Base-by-base conservation (phyloP, 2,329 filamentous ascomycete species). In the Ophidiomyces ophidiicola region DNA sequence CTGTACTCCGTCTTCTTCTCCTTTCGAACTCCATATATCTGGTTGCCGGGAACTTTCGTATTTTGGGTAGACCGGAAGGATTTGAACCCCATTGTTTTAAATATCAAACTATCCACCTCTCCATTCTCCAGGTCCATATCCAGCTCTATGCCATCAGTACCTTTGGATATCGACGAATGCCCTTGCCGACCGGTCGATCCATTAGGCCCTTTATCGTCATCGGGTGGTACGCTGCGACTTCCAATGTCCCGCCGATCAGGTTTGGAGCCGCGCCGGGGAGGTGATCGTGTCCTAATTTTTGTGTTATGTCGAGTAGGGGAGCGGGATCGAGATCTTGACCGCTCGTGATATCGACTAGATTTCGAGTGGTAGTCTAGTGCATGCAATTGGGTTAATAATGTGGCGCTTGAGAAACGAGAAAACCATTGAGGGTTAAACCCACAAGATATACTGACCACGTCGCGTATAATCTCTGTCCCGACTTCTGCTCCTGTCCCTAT, bases 1-100 rank as follows among this genome's bases (percentile, higher is more conserved):
- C 90, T 73, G 56, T 94, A 96, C 67, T 92, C 76, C 10, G 80
- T 82, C 74, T 85, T 87, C 76, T 94, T 94, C 64, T 90, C 85
- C 69, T 90, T 94, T 49, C 80, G 70, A 37, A 94, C 77, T 0
- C 70, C 84, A 40, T 82, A 87, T 29, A 80, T 76, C 55, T 86
- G 77, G 56, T 98, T 98, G 1, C 90, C 90, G 0, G 74, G 71
- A 1, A 98, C 78, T 56, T 94, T 92, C 39, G 81, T 85, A 44
- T 82, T 77, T 62, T 96, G 92, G 14, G 90, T 96, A 17, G 76
- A 78, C 42, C 78, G 79, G 62, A 96, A 98, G 1, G 72, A 75
- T 12, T 77, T 77, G 54, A 98, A 94, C 1, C 90, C 90, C 82
- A 98, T 87, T 67, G 87, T 76, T 35, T 79, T 78, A 51, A 78